Evolutionary conservation across 1,284 basidiomycete genomes (phyloP).

Genomic region (Cerioporus squamosus): DNA sequence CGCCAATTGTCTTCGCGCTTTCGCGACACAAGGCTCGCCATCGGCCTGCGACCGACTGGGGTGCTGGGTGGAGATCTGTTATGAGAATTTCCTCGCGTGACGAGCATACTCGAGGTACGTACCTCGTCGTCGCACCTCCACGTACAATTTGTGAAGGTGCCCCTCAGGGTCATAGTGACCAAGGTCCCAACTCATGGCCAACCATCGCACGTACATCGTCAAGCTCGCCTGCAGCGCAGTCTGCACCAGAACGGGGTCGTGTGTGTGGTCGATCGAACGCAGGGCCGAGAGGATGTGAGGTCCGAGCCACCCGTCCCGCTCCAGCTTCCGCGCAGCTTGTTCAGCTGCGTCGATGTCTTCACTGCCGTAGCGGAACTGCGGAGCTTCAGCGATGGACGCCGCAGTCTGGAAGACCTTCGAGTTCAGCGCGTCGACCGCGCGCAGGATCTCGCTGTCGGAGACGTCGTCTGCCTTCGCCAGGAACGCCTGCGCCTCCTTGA

Average conservation of each 20-base stretch:
- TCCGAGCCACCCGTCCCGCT: conserved; percentile 22
- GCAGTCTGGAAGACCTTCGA: conserved; percentile 53
- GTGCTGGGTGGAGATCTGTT: conserved; percentile 40
- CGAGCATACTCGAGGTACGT: conserved; percentile 32
- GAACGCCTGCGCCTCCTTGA: conserved; percentile 50
- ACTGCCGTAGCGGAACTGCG: conserved; percentile 7
- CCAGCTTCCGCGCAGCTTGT: conserved; percentile 4
- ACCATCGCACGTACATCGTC: conserved; percentile 47
- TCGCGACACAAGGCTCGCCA: conserved; percentile 58
- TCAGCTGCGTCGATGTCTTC: not conserved
- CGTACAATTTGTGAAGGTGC: conserved; percentile 49
- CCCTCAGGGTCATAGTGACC: conserved; percentile 42
- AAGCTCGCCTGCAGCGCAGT: conserved; percentile 54
- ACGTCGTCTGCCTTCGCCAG: conserved; percentile 49
- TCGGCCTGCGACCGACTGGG: conserved; percentile 53
- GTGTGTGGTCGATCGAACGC: conserved; percentile 37
- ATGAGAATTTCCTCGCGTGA: conserved; percentile 12
- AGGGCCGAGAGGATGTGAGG: conserved; percentile 33
- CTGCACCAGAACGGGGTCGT: conserved; percentile 46
- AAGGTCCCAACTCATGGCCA: conserved; percentile 55
- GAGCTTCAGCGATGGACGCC: conserved; percentile 47
- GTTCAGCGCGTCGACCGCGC: conserved; percentile 50
- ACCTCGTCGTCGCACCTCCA: conserved; percentile 50
- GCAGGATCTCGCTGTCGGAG: conserved; percentile 51
- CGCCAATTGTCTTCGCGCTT: conserved; percentile 39